These are phyloP conservation scores for Colletotrichum horii DNA, from an alignment of 2,329 filamentous ascomycete genomes.

Conservation along the genomic window DNA sequence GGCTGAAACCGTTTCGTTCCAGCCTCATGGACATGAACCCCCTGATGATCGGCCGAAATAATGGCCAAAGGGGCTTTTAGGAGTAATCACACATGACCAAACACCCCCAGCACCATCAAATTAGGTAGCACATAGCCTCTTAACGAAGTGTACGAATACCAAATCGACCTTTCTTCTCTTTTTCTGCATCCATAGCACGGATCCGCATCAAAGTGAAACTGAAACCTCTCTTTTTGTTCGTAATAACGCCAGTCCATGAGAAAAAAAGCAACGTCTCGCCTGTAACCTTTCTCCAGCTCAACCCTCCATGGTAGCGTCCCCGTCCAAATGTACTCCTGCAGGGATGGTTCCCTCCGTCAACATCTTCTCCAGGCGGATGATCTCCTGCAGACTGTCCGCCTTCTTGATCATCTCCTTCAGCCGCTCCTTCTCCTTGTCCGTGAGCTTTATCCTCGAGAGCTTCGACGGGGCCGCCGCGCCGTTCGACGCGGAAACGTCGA, in stretches of 20 bases:
- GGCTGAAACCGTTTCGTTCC: conserved; percentile 39
- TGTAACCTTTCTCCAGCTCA: conserved; percentile 31
- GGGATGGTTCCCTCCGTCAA: conserved; percentile 88
- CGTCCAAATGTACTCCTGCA: conserved; percentile 62
- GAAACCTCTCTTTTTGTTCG: not conserved
- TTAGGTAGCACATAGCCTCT: not conserved
- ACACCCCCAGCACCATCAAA: not conserved
- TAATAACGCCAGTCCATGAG: conserved; percentile 13
- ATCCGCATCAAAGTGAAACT: not conserved
- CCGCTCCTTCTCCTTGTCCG: conserved; percentile 84
- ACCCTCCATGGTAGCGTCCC: conserved; percentile 64
- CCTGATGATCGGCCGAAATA: not conserved
- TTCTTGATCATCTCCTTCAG: conserved; percentile 88
- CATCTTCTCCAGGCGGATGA: conserved; percentile 88
- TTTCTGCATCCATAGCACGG: not conserved
- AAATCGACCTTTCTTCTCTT: not conserved
- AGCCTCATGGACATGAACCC: not conserved
- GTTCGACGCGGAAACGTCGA: conserved; percentile 61
- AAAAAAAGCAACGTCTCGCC: not conserved
- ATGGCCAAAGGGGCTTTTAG: not conserved
- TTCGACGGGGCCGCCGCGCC: conserved; percentile 56
- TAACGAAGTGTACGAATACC: conserved; percentile 11
- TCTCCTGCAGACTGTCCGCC: conserved; percentile 88
- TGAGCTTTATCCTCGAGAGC: conserved; percentile 81
- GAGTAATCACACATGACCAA: not conserved